Conservation (phyloP, 23 red algal species). For the Gracilaria caudata region DNA sequence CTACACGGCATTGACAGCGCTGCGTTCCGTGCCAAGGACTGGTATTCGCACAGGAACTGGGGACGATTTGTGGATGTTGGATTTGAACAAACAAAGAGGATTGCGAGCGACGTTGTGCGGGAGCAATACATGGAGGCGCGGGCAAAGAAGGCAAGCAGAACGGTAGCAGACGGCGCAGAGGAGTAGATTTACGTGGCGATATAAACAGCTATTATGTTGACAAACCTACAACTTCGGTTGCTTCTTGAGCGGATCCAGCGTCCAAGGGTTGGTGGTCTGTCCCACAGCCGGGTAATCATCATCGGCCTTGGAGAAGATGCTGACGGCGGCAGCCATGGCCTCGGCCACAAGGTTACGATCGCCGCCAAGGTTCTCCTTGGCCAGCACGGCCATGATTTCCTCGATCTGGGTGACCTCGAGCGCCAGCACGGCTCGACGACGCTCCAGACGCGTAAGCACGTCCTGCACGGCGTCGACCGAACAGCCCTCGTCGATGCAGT, state of each 20-base stretch:
- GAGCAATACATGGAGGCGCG: background rate
- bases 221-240: slow-evolving; percentile 58
- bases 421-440: slow-evolving; percentile 58
- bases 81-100: background rate
- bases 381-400: slow-evolving; percentile 70
- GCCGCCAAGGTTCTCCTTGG: slow-evolving; percentile 70
- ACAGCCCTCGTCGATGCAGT: slow-evolving; percentile 86
- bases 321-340: slow-evolving; percentile 73
- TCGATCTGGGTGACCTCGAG: slow-evolving; percentile 71
- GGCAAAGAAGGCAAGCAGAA: background rate
- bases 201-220: slow-evolving; percentile 21
- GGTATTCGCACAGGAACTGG: slow-evolving; percentile 34
- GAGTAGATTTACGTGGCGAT: background rate
- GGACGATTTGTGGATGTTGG: slow-evolving; percentile 32
- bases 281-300: slow-evolving; percentile 75
- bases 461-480: slow-evolving; percentile 79
- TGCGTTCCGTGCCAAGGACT: slow-evolving; percentile 43
- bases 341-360: slow-evolving; percentile 72
- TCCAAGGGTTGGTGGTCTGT: slow-evolving; percentile 53
- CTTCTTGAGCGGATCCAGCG: slow-evolving; percentile 66
- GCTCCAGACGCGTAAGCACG: slow-evolving; percentile 75
- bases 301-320: slow-evolving; percentile 74
- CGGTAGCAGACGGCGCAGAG: background rate
- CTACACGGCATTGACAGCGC: slow-evolving; percentile 57
- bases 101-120: slow-evolving; percentile 6